These are phyloP conservation scores for Xylaria sp. DNA, from an alignment of 2,329 filamentous ascomycete genomes.

Conservation along the genomic window DNA sequence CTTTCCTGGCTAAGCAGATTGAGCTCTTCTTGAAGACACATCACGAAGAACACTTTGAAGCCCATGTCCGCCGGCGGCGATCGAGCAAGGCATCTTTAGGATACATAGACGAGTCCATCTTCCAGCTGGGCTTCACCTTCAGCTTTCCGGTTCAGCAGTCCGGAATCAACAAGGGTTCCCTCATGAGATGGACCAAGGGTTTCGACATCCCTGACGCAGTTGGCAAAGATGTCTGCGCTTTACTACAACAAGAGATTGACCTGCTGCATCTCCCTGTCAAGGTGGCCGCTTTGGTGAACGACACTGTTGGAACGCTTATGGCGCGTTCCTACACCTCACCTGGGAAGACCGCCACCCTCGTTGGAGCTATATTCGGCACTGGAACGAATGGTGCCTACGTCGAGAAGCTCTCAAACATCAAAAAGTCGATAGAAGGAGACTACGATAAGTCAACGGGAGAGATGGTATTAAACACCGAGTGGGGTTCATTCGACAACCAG, in stretches of 20 bases:
- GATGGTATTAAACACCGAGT: slow-evolving; percentile 98
- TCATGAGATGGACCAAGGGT: slow-evolving; percentile 98
- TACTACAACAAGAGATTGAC: slow-evolving; percentile 88
- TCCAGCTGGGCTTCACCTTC: slow-evolving; percentile 97
- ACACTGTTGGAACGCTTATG: slow-evolving; percentile 97
- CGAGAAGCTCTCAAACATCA: slow-evolving; percentile 81
- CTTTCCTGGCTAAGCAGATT: slow-evolving; percentile 89
- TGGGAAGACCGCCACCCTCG: slow-evolving; percentile 75
- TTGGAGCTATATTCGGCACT: slow-evolving; percentile 97
- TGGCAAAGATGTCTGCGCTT: slow-evolving; percentile 86
- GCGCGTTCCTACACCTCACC: slow-evolving; percentile 91
- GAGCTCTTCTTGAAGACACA: slow-evolving; percentile 81
- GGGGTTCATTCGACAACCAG: slow-evolving; percentile 96
- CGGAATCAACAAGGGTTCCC: slow-evolving; percentile 88
- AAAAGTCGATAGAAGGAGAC: slow-evolving; percentile 64
- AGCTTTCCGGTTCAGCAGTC: slow-evolving; percentile 93
- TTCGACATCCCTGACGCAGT: slow-evolving; percentile 95
- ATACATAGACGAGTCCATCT: slow-evolving; percentile 68
- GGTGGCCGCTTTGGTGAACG: slow-evolving; percentile 94
- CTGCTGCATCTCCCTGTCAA: slow-evolving; percentile 78
- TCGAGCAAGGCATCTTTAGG: slow-evolving; percentile 55
- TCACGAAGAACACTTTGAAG: slow-evolving; percentile 79
- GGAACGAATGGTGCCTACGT: slow-evolving; percentile 97
- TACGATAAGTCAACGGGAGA: slow-evolving; percentile 78
- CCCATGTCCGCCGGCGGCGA: slow-evolving; percentile 59